Evolutionary conservation across 2,329 filamentous ascomycete species (phyloP).

Genomic region (Incumbomyces delicatus): DNA sequence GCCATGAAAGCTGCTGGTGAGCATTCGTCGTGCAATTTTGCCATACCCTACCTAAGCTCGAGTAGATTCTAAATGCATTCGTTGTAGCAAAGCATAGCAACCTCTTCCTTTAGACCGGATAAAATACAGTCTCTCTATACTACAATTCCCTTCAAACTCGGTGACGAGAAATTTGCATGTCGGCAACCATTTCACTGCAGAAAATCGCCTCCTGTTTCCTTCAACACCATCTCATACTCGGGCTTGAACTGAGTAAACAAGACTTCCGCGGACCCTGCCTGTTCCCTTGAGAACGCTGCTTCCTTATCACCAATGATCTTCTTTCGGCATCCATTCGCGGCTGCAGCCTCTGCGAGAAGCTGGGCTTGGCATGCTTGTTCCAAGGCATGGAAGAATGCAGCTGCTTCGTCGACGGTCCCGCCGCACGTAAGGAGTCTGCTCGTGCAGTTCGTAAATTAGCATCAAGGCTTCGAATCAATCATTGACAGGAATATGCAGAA

Average conservation of each 20-base stretch:
- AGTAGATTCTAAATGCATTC: no score
- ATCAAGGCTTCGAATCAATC: no score
- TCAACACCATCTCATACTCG: slow-evolving; percentile 58
- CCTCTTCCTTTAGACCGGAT: no score
- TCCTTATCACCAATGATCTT: slow-evolving; percentile 59
- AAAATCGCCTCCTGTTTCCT: slow-evolving; percentile 49
- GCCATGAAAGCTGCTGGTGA: no score
- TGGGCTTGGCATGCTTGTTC: slow-evolving; percentile 47
- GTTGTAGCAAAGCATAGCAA: no score
- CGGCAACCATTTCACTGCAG: slow-evolving; percentile 22
- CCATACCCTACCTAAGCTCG: no score
- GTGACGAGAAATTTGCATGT: no score
- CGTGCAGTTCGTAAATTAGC: no score
- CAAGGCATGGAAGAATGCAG: slow-evolving; percentile 45
- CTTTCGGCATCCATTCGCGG: slow-evolving; percentile 51
- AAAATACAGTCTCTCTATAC: no score
- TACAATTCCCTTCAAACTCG: no score
- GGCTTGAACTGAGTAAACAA: slow-evolving; percentile 62
- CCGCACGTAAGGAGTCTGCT: slow-evolving; percentile 32
- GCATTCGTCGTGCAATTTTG: no score
- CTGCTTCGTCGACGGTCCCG: slow-evolving; percentile 39
- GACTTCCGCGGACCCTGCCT: slow-evolving; percentile 50
- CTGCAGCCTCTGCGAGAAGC: slow-evolving; percentile 32
- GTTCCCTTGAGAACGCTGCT: slow-evolving; percentile 56
- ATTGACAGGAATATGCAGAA: neutral